Conservation (phyloP, 208 protist species). For the Trypanosoma rangeli region DNA sequence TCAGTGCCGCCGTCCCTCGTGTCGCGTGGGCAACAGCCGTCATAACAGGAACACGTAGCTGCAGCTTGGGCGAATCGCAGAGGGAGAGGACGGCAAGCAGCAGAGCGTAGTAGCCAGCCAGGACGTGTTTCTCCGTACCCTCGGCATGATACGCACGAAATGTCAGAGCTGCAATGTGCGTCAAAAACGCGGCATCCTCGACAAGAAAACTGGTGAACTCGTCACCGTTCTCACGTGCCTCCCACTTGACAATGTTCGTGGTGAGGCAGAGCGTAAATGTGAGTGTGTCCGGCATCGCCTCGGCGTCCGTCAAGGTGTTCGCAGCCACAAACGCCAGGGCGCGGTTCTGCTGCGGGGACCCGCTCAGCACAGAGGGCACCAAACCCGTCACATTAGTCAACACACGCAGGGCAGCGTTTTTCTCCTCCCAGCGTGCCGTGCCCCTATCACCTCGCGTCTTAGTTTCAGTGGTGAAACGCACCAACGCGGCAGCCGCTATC, state of each 20-base stretch:
- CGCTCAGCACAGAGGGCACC: slow-evolving; percentile 23
- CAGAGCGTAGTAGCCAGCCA: slow-evolving; percentile 82
- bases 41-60: slow-evolving; percentile 60
- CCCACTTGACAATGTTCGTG: slow-evolving; percentile 75
- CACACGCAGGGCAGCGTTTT: slow-evolving; percentile 42
- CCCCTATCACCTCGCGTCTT: background rate
- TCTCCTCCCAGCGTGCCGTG: background rate
- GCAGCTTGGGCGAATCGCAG: slow-evolving; percentile 11
- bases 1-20: slow-evolving; percentile 27
- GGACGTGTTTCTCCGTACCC: slow-evolving; percentile 54
- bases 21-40: slow-evolving; percentile 55
- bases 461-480: slow-evolving; percentile 5
- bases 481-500: slow-evolving; percentile 10
- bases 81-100: slow-evolving; percentile 70
- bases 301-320: slow-evolving; percentile 9
- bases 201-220: slow-evolving; percentile 29
- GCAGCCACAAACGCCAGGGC: slow-evolving; percentile 16
- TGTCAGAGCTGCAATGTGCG: slow-evolving; percentile 14
- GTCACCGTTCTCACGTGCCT: slow-evolving; percentile 23
- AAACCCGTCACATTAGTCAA: slow-evolving; percentile 71
- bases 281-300: slow-evolving; percentile 27
- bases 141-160: slow-evolving; percentile 26
- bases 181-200: slow-evolving; percentile 12
- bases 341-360: background rate
- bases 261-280: slow-evolving; percentile 69